Evolutionary conservation across 2,329 filamentous ascomycete genomes (phyloP), one percentile per base, ranked within the genome.

Genomic region (Emericellopsis atlantica): DNA sequence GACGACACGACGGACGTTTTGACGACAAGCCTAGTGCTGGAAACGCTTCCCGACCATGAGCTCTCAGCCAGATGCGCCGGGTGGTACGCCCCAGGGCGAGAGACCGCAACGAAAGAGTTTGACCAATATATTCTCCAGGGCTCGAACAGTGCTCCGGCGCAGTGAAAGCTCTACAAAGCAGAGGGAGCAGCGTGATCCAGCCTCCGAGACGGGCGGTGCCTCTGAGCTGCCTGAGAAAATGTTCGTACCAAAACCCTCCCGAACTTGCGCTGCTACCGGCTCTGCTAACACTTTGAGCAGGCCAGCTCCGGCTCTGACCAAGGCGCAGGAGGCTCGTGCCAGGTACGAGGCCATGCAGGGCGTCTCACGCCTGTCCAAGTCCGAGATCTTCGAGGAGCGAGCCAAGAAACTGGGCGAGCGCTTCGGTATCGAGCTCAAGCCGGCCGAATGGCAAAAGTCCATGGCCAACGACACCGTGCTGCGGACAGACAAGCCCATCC

Each of bases 401-500:
- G 72, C 70, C 33, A 70, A 69, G 57, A 70, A 67, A 50, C 60
- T 78, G 6, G 70, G 69, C 31, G 66, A 74, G 48, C 64, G 65
- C 37, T 76, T 72, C 45, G 74, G 74, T 23, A 54, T 77, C 40
- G 70, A 74, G 48, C 67, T 78, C 45, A 65, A 70, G 53, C 60
- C 71, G 32, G 65, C 62, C 46, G 69, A 74, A 46, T 73, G 72
- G 65, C 62, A 74, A 47, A 59, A 60, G 38, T 62, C 60, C 12
- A 32, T 32, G 6, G 26, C 29, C 42, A 67, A 69, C 45, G 73
- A 75, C 39, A 68, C 72, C 23, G 73, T 74, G 24, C 62, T 75
- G 21, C 79, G 82, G 35, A 72, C 84, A 41, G 79, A 86, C 57
- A 87, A 84, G 65, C 74, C 81, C 11, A 83, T 87, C 48, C 78